Base-by-base conservation (phyloP, 495 filamentous ascomycete genomes). In the Penicillium chermesinum region DNA sequence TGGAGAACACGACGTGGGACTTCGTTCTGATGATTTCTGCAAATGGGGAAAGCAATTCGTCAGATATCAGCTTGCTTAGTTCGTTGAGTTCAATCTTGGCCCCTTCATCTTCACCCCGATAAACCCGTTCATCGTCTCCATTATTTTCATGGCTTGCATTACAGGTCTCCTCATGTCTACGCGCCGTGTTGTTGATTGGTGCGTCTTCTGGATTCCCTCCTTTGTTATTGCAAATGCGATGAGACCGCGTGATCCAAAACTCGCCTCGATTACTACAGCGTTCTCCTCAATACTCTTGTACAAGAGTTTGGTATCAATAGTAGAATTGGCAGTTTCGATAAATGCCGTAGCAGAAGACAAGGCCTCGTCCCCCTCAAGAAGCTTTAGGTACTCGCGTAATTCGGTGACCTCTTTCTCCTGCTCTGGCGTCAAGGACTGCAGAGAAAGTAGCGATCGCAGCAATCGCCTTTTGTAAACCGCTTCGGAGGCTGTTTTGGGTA, bases 1-100 rank as follows among this genome's bases (percentile, higher is more conserved):
- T 14, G 9, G 59, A 62, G 33, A 65, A 63, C 3, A 62, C 60
- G 46, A 65, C 43, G 27, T 64, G 58, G 2, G 45, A 48, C 34
- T 62, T 65, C n/a, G 39, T 34, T 49, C 48, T 25, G 15, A 63
- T 58, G 1, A 46, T 63, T 2, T 54, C 44, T 3, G 50, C 41
- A 41, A 63, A 65, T 5, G 62, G 61, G 0, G 14, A 20, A 6
- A 64, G 37, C 20, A 64, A 25, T 1, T 53, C 36, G 0, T 51
- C 37, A 7, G 61, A 64, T 1, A 64, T 57, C 1, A 44, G 16
- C 6, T 45, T 22, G 6, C 44, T 46, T 6, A 62, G 52, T 3
- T 36, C 15, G 6, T 53, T 41, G 1, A 62, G 46, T 10, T 14
- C 12, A 34, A 2, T 25, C 25, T 61, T 63, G 16, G 44, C 42